Conservation (phyloP, 2,329 filamentous ascomycete species). For the Neopestalotiopsis clavispora region DNA sequence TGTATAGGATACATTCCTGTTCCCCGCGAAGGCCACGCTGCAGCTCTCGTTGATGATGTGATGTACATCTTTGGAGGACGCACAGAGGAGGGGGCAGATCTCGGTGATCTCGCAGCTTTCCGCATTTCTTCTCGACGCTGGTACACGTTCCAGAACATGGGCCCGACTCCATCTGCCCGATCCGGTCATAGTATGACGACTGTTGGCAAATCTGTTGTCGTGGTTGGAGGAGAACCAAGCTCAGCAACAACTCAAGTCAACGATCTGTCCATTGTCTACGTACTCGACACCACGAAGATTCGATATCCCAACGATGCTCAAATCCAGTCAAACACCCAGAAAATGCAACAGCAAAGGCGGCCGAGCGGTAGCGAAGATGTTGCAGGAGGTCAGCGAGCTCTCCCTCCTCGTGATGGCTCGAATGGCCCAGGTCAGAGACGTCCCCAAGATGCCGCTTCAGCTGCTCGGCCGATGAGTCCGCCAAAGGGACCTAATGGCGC, state of each 20-base stretch:
- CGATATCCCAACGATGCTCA: conserved; percentile 85
- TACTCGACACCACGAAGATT: conserved; percentile 95
- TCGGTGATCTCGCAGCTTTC: conserved; percentile 89
- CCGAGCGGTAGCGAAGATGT: conserved; percentile 44
- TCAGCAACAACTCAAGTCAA: conserved; percentile 79
- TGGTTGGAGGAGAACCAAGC: conserved; percentile 93
- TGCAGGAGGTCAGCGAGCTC: conserved; percentile 34
- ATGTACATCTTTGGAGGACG: conserved; percentile 99
- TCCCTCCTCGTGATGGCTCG: conserved; percentile 56
- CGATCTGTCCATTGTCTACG: conserved; percentile 87
- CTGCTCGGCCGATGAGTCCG: conserved; percentile 39
- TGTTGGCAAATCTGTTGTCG: conserved; percentile 88
- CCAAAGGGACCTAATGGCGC: conserved; percentile 49
- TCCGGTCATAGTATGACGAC: conserved; percentile 98
- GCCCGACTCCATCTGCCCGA: conserved; percentile 87
- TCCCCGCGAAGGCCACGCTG: conserved; percentile 91
- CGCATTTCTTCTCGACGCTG: conserved; percentile 80
- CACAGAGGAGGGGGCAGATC: conserved; percentile 88
- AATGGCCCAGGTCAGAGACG: conserved; percentile 55
- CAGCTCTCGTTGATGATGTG: conserved; percentile 91
- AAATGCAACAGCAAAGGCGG: conserved; percentile 44
- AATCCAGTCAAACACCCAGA: conserved; percentile 43
- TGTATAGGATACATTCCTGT: conserved; percentile 98
- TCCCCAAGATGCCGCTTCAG: conserved; percentile 29
- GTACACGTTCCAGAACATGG: conserved; percentile 99